Base-by-base conservation (phyloP, 2,329 filamentous ascomycete genomes). In the Sporothrix dimorphospora region DNA sequence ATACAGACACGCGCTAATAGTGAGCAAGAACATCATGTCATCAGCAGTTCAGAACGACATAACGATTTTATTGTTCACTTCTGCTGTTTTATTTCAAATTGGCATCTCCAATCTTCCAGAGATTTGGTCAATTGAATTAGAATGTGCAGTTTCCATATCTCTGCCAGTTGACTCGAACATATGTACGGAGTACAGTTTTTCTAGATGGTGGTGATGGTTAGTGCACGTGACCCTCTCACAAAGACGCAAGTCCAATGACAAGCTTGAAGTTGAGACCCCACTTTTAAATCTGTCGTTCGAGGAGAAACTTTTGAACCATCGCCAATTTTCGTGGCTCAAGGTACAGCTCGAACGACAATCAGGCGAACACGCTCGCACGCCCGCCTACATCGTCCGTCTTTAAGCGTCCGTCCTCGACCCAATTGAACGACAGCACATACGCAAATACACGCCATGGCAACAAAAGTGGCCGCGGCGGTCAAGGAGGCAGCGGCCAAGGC, bases 391-490 rank as follows among this genome's bases (percentile, higher is more conserved):
- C 14, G 1, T 4, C 38, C 34, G 24, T 12, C 11, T 40, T 12
- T 38, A 12, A 19, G 42, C 16, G 19, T 34, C 53, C 16, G 3
- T 38, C n/a, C 3, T 11, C 27, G 19, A 51, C 9, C n/a, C 69
- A 55, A 71, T 30, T 42, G 30, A 2, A 19, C 7, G 16, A 30
- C 45, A 14, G 14, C 24, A 45, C 47, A 66, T 21, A 38, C 40
- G 57, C 40, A 57, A 27, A 55, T 66, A 19, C 40, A 73, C 72
- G 70, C 73, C 70, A 75, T 78, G 75, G 76, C 76, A 66, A 69
- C 72, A 61, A 75, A 77, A 74, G 79, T 79, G 80, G 81, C 79
- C 49, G 81, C 75, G 63, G 79, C 79, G 79, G 81, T 79, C 59
- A 82, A 75, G 69, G 74, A 80, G 75, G 79, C 76, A 65, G 79